A percentile compares a stretch with the other conserved stretches of the same genome.
Conservation (phyloP, 2,329 filamentous ascomycete genomes). For the Colletotrichum sp. region DNA sequence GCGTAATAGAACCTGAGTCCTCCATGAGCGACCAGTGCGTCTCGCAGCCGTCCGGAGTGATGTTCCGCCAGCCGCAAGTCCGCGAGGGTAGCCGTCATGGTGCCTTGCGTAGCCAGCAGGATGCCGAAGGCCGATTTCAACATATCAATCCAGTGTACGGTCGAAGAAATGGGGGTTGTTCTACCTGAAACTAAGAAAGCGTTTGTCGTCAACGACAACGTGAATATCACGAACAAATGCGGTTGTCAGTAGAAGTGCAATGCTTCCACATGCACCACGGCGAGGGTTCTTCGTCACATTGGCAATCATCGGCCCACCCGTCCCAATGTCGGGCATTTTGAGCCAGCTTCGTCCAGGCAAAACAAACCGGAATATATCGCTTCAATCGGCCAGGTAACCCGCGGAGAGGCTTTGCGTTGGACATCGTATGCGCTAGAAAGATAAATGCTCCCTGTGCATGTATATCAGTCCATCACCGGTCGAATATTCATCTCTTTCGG, state of each 20-base stretch:
- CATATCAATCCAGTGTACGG: too few species aligned
- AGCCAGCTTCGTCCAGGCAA: not conserved
- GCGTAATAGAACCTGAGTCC: fast-evolving
- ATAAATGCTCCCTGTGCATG: not conserved
- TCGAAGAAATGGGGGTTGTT: not conserved
- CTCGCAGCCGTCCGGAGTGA: not conserved
- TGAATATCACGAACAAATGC: not conserved
- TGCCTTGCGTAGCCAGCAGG: too few species aligned
- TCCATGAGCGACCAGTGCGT: too few species aligned
- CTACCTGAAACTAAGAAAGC: too few species aligned
- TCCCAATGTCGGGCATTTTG: not conserved
- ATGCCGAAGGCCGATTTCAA: too few species aligned
- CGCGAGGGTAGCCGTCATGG: too few species aligned
- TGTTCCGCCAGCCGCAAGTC: too few species aligned
- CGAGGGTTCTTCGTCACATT: not conserved
- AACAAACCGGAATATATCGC: fast-evolving
- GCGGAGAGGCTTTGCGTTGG: not conserved
- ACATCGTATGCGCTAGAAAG: not conserved
- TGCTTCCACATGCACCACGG: not conserved
- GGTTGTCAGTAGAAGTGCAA: not conserved
- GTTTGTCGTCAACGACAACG: too few species aligned
- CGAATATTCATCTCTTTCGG: not conserved
- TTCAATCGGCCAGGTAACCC: fast-evolving
- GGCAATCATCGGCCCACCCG: not conserved
- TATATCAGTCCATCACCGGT: not conserved